Base-by-base conservation (phyloP, 2,329 filamentous ascomycete genomes). In the Phaeoacremonium minimum region DNA sequence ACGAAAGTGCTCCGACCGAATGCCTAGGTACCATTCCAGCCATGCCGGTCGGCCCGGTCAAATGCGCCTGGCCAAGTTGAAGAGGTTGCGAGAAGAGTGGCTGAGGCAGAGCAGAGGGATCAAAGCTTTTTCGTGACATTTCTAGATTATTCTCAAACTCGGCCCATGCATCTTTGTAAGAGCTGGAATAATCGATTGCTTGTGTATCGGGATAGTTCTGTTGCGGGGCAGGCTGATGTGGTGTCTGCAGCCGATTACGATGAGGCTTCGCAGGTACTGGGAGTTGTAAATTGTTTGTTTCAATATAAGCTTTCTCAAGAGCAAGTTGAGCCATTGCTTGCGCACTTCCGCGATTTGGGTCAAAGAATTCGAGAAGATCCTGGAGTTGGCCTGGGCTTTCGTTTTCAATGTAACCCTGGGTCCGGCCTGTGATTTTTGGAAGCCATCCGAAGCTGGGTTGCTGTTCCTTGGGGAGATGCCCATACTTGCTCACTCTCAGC, bases 331-430 rank as follows among this genome's bases (percentile, higher is more conserved):
- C 75, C 30, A 83, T 67, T 46, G 66, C 69, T 42, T 74, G 66
- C 1, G 77, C 73, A 43, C 79, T 74, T 33, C 73, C 67, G 33
- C 69, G 71, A 20, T 73, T 67, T 26, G 75, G 70, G 5, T 73
- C 77, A 49, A 81, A 83, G 49, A 80, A 80, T 49, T 84, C 80
- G 17, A 84, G 67, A 7, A 80, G 68, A 48, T 83, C 80, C 50
- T 82, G 75, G 8, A 83, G 59, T 44, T 80, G 75, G 11, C 79
- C 77, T 7, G 73, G 72, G 41, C 71, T 77, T 52, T 82, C 77
- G 37, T 78, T 77, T 52, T 83, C 77, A 19, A 77, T 61, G 45
- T 75, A 77, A 1, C 74, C 74, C 43, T 76, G 73, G 2, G 73
- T 71, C 35, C 74, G 64, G 2, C 73, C 74, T 1, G 73, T 78